A percentile compares a stretch with the other conserved stretches of the same genome.
phyloP scores from a whole-genome alignment of 192 early-diverging fungal species.

The Linnemannia schmuckeri region DNA sequence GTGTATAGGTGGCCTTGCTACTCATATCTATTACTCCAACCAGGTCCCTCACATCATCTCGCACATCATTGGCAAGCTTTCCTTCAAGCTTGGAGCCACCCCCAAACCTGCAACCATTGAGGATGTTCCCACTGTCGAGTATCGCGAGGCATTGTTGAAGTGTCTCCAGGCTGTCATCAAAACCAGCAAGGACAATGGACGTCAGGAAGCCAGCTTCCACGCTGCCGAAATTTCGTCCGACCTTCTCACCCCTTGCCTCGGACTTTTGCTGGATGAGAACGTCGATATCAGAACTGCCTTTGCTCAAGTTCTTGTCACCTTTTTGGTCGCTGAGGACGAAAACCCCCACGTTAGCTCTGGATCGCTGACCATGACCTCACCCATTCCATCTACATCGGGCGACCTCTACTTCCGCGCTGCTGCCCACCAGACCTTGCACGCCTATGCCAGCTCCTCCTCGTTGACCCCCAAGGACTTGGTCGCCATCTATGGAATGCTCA shows the following conservation, averaged over 20 bases:
- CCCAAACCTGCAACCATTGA: slow-evolving; percentile 50
- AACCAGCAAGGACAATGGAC: slow-evolving; percentile 55
- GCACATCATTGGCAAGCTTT: slow-evolving; percentile 61
- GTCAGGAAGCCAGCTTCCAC: slow-evolving; percentile 40
- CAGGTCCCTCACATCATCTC: slow-evolving; percentile 69
- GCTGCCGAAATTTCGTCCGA: slow-evolving; percentile 55
- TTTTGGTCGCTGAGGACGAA: slow-evolving; percentile 58
- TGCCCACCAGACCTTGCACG: slow-evolving; percentile 42
- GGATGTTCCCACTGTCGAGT: slow-evolving; percentile 56
- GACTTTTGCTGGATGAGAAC: slow-evolving; percentile 47
- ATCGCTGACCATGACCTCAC: slow-evolving; percentile 15
- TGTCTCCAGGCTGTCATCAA: slow-evolving; percentile 62
- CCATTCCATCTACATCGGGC: slow-evolving; percentile 38
- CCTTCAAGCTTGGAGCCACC: slow-evolving; percentile 16
- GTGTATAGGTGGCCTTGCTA: slow-evolving; percentile 60
- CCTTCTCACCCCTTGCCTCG: slow-evolving; percentile 51
- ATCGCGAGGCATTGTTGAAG: slow-evolving; percentile 56
- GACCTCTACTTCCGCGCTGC: slow-evolving; percentile 50
- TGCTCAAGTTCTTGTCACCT: slow-evolving; percentile 53
- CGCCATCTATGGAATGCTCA: slow-evolving; percentile 40
- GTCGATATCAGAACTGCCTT: slow-evolving; percentile 56
- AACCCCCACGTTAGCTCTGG: neutral
- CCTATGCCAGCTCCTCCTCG: slow-evolving; percentile 34
- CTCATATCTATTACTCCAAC: slow-evolving; percentile 69
- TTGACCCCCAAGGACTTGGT: slow-evolving; percentile 37